Conservation (phyloP, 2,329 filamentous ascomycete genomes). For the Cordyceps tenuipes region DNA sequence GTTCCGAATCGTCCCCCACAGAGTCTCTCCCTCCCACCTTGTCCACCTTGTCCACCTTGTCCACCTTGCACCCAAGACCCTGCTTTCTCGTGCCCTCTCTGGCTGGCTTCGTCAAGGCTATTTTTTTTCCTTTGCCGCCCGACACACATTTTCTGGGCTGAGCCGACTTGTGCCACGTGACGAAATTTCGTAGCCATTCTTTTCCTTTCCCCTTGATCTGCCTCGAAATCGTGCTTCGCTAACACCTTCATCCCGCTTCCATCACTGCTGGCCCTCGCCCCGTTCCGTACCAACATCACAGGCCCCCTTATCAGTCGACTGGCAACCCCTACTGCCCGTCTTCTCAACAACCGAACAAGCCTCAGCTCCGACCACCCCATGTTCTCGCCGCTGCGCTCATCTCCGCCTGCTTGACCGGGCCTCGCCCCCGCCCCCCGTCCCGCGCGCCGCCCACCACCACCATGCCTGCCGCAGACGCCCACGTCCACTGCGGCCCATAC, state of each 20-base stretch:
- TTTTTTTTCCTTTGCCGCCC: not conserved
- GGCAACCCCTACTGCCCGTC: no score
- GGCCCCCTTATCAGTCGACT: not conserved
- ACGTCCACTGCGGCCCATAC: constrained; percentile 8
- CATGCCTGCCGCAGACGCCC: constrained; percentile 5
- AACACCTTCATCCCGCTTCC: not conserved
- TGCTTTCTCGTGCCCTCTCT: not conserved
- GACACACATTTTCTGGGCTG: not conserved
- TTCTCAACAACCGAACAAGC: not conserved
- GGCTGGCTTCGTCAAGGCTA: not conserved
- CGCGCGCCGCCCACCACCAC: not conserved
- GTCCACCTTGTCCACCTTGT: not conserved
- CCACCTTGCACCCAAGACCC: not conserved
- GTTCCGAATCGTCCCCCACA: not conserved
- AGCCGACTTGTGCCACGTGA: constrained; percentile 1
- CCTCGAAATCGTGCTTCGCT: not conserved
- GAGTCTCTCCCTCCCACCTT: not conserved
- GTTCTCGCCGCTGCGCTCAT: not conserved
- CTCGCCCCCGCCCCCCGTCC: not conserved
- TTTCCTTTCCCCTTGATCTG: not conserved
- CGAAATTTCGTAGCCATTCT: not conserved
- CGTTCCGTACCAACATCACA: no score
- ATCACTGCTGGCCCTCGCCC: not conserved
- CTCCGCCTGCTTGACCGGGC: not conserved
- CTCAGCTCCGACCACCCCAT: not conserved